Evolutionary conservation across 192 early-diverging fungal genomes (phyloP), one percentile per base, ranked within the genome.

Genomic region (Coemansia sp.): DNA sequence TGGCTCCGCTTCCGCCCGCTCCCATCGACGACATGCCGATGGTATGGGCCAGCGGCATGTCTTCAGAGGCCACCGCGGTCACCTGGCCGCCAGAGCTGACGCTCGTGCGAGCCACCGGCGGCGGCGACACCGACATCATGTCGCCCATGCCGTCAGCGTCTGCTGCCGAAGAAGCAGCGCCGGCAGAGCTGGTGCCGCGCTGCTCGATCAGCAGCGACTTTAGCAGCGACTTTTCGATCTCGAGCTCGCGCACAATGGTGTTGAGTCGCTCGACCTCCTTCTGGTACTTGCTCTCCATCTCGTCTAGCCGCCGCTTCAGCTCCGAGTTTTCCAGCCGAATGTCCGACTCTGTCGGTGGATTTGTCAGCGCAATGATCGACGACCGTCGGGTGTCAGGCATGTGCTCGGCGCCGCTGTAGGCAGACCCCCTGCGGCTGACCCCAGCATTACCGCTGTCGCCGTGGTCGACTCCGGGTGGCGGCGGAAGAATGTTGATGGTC

Each of bases 331-430:
- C 78, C 14, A 50, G 29, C 10, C 78, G 69, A 55, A 81, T 33
- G 29, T 81, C 78, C 25, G 60, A 64, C 38, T 75, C 73, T 18
- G 56, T 59, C 51, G 69, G 71, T n/a, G 80, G 80, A 31, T 76
- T 76, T 6, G 80, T 82, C 50, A 82, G 67, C 54, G 80, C 80
- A 32, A 82, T 77, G 4, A 82, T 74, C 51, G 80, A 82, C 49
- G 73, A 73, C 51, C 80, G 64, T 31, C 78, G 65, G 38, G 78
- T 69, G 7, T 71, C 71, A 2, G 64, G 45, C n/a, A 60, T 56
- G 48, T 30, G 17, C 50, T 33, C 31, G 7, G 50, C 51, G 60
- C 55, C 29, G 29, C 50, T 32, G 52, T 36, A 72, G 4, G 57
- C 52, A 31, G 68, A 76, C 25, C 51, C 59, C 6, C 73, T 67